Percentiles rank a stretch among this genome's conserved stretches.
phyloP scores from a whole-genome alignment of 768 basidiomycete genomes.

The Boletus huronensis region DNA sequence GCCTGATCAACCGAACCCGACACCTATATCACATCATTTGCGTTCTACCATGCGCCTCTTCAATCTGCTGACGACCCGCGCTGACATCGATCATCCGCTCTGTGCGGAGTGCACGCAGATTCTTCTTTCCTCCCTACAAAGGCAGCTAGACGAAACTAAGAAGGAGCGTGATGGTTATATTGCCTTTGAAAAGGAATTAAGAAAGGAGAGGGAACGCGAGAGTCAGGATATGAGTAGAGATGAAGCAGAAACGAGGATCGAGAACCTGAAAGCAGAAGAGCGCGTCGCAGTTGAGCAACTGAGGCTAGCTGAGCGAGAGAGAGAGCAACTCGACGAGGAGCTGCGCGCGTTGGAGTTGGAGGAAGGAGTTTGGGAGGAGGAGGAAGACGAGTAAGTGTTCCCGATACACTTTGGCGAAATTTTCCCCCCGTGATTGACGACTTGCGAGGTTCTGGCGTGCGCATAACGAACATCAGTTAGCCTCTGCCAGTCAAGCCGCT shows the following conservation, averaged over 20 bases:
- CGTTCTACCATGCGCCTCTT: slow-evolving; percentile 73
- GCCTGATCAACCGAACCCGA: slow-evolving; percentile 56
- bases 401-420: neutral
- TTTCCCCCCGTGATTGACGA: slow-evolving; percentile 4
- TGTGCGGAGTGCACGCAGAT: slow-evolving; percentile 93
- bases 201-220: slow-evolving; percentile 76
- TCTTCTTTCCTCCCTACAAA: slow-evolving; percentile 68
- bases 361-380: slow-evolving; percentile 72
- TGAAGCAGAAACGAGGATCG: slow-evolving; percentile 70
- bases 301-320: slow-evolving; percentile 71
- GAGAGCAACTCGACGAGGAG: slow-evolving; percentile 71
- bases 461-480: slow-evolving; percentile 70
- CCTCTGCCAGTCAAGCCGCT: slow-evolving; percentile 60
- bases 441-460: slow-evolving; percentile 71
- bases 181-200: slow-evolving; percentile 85
- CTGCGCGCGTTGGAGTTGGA: slow-evolving; percentile 67
- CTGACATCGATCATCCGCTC: slow-evolving; percentile 88
- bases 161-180: slow-evolving; percentile 91
- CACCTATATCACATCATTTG: slow-evolving; percentile 74
- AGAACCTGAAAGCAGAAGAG: slow-evolving; percentile 67
- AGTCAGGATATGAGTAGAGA: slow-evolving; percentile 56
- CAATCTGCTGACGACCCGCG: slow-evolving; percentile 70
- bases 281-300: slow-evolving; percentile 68
- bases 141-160: slow-evolving; percentile 84
- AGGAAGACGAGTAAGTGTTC: slow-evolving; percentile 74